Evolutionary conservation across 768 basidiomycete genomes (phyloP), one percentile per base, ranked within the genome.

Genomic region (Suillus tomentosus): DNA sequence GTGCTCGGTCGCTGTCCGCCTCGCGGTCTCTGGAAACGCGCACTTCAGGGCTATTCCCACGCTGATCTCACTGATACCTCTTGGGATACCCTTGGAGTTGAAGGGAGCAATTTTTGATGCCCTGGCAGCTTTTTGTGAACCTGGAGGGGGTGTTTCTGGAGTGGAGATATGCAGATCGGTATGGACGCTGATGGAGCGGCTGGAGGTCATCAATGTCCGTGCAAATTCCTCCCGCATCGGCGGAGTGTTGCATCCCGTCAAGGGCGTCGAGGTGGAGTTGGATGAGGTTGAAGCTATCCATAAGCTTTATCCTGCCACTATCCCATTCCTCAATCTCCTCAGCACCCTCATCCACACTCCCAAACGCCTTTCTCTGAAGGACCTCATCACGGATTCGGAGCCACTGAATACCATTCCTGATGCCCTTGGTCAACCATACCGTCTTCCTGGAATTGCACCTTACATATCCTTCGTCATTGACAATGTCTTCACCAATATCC

Each of bases 391-490:
- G 40, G 88, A 90, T 60, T 76, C 81, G 8, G 87, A 87, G 58
- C 76, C 89, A 2, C 74, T 87, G 58, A 87, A 89, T 72, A 91
- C 94, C 27, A 86, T 95, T 54, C 92, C 94, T 2, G 90, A 96
- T 63, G 80, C 79, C 48, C 79, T 96, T 5, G 95, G 95, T 0
- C 88, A 91, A 54, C 88, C 91, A 8, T 90, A 94, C 68, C 86
- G 95, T 24, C 75, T 87, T 17, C 88, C 91, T 1, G 95, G 95
- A 0, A 86, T 96, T 62, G 86, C 81, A 0, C 94, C 95, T 0
- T 96, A 92, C 76, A 82, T 88, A 13, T 79, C 84, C n/a, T 98
- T 96, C 72, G 90, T 96, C 62, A 78, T 96, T 65, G 95, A 98
- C 69, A 92, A 91, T 55, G 92, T 99, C 3, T 91, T 98, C 67